Conservation (phyloP, 1,284 basidiomycete species). For the Amylostereum chailletii region DNA sequence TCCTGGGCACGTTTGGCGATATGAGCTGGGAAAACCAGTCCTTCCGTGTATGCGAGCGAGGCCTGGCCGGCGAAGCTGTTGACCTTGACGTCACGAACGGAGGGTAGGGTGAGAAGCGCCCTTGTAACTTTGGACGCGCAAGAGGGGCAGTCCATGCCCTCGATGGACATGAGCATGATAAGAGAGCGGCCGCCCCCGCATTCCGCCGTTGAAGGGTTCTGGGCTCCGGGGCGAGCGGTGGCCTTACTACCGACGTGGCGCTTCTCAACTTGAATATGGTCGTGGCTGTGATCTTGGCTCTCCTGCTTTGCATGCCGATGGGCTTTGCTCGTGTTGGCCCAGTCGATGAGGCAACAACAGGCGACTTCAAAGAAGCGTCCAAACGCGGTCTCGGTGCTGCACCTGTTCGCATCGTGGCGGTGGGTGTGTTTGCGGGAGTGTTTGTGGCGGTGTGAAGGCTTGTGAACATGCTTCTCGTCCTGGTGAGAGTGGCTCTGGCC, state of each 20-base stretch:
- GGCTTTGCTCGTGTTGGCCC: conserved; percentile 1
- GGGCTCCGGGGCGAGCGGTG: not conserved
- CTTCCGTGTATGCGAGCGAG: conserved; percentile 11
- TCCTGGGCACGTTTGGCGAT: conserved; percentile 9
- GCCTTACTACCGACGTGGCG: not conserved
- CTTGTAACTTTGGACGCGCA: conserved; percentile 9
- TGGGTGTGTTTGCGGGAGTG: not conserved
- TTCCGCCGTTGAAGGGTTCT: conserved; percentile 1
- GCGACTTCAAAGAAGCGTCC: conserved; percentile 11
- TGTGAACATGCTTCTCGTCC: not conserved
- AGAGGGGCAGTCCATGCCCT: conserved; percentile 14
- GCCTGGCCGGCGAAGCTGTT: conserved; percentile 11
- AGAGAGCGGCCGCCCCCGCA: conserved; percentile 1
- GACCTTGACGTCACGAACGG: conserved; percentile 12
- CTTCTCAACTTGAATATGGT: not conserved
- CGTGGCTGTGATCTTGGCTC: not conserved
- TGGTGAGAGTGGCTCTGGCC: not conserved
- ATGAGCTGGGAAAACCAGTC: conserved; percentile 5
- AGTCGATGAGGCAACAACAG: conserved; percentile 10
- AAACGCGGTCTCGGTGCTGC: conserved; percentile 3
- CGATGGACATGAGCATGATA: conserved; percentile 6
- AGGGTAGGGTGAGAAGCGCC: conserved; percentile 11
- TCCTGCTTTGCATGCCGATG: conserved; percentile 1
- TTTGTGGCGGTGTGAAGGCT: not conserved
- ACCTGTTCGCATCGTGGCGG: not conserved